These are phyloP conservation scores for Gomphus sp. DNA, from an alignment of 1,284 basidiomycete genomes.

Conservation along the genomic window DNA sequence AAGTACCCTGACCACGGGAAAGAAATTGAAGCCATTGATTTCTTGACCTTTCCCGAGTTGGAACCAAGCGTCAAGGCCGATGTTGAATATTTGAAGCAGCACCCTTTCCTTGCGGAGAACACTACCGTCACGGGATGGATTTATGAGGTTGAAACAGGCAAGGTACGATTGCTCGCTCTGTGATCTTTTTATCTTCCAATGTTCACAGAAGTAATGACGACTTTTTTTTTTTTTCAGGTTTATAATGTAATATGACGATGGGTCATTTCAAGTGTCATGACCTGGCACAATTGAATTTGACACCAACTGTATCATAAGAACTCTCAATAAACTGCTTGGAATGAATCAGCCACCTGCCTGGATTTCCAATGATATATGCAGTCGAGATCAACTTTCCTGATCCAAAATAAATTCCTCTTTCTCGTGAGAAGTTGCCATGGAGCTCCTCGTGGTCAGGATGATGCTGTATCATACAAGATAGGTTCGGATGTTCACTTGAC, in stretches of 20 bases:
- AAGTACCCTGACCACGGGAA: slow-evolving; percentile 15
- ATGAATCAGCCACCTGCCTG: no score
- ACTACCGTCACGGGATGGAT: slow-evolving; percentile 55
- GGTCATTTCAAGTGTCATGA: no score
- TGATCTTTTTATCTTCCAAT: not conserved
- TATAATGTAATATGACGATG: not conserved
- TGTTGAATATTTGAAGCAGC: slow-evolving; percentile 43
- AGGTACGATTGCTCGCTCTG: slow-evolving; percentile 26
- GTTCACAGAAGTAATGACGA: not conserved
- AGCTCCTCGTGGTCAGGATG: no score
- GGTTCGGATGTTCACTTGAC: no score
- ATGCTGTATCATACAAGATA: no score
- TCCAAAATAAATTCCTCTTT: no score
- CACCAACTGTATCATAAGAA: no score
- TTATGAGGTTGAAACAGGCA: slow-evolving; percentile 54
- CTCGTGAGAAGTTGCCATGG: no score
- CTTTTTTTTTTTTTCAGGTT: not conserved
- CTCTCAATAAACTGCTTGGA: no score
- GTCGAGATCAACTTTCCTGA: no score
- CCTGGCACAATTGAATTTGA: no score
- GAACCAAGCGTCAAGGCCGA: slow-evolving; percentile 49
- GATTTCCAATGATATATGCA: no score
- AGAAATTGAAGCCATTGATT: slow-evolving; percentile 44
- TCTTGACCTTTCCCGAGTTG: slow-evolving; percentile 45
- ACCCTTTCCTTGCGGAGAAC: slow-evolving; percentile 44